Conservation (phyloP, 257 asterid species). For the Penstemon barbatus region DNA sequence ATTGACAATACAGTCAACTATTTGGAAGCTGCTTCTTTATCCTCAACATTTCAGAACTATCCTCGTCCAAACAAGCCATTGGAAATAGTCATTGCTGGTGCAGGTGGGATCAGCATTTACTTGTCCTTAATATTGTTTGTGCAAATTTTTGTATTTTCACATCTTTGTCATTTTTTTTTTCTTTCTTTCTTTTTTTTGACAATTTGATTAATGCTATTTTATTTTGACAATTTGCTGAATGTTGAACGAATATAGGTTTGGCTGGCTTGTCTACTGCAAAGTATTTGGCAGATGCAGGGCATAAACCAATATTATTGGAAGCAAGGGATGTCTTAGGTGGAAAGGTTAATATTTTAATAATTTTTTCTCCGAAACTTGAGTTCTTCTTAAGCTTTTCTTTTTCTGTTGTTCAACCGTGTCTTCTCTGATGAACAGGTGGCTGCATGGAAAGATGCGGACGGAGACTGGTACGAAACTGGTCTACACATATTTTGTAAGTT, state of each 20-base stretch:
- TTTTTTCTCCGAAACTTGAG: neutral
- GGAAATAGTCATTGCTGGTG: slow-evolving; percentile 90
- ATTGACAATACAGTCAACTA: slow-evolving; percentile 74
- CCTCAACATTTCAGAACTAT: slow-evolving; percentile 64
- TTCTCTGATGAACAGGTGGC: slow-evolving; percentile 60
- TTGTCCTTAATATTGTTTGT: neutral
- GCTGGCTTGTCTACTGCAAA: slow-evolving; percentile 95
- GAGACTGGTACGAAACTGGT: slow-evolving; percentile 99
- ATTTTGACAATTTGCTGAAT: neutral
- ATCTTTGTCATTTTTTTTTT: too few relatives aligned
- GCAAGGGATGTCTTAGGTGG: slow-evolving; percentile 97
- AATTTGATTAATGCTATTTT: slow-evolving; percentile 6
- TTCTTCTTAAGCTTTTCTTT: neutral
- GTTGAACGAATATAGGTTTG: slow-evolving; percentile 59
- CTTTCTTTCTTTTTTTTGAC: neutral
- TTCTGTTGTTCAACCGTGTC: neutral
- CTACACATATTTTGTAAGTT: slow-evolving; percentile 93
- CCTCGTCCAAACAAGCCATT: slow-evolving; percentile 78
- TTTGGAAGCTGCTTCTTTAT: slow-evolving; percentile 84
- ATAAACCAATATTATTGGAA: slow-evolving; percentile 85
- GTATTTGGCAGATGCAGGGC: slow-evolving; percentile 98
- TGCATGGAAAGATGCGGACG: slow-evolving; percentile 97
- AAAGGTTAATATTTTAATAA: slow-evolving; percentile 48
- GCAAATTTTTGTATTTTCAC: neutral
- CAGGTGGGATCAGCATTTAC: slow-evolving; percentile 50